A percentile compares a stretch with the other conserved stretches of the same genome.
These are phyloP conservation scores for Globisporangium yorkense DNA, from an alignment of 352 stramenopile genomes.

Conservation along the genomic window DNA sequence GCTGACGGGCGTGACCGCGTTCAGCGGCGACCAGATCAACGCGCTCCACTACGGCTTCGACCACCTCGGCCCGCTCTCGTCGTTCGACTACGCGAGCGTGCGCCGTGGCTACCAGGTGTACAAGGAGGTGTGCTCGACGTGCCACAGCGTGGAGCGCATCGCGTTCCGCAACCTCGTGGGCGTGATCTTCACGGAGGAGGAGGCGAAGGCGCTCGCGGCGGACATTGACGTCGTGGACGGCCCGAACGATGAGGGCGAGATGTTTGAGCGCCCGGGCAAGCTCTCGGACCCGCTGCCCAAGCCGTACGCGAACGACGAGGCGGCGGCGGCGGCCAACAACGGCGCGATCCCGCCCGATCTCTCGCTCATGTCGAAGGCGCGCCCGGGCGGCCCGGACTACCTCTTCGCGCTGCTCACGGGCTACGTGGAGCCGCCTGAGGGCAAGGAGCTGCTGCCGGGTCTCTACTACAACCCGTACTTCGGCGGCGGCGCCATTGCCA, in stretches of 20 bases:
- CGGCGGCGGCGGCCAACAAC: constrained; percentile 96
- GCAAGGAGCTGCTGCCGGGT: constrained; percentile 76
- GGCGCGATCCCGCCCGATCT: constrained; percentile 97
- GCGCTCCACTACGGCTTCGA: constrained; percentile 87
- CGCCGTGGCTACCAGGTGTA: constrained; percentile 99
- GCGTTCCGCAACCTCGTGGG: constrained; percentile 98
- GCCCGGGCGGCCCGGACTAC: constrained; percentile 95
- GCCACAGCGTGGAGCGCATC: constrained; percentile 96
- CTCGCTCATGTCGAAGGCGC: constrained; percentile 96
- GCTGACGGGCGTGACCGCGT: constrained; percentile 72
- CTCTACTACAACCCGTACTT: constrained; percentile 99
- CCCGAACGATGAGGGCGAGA: constrained; percentile 97
- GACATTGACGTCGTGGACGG: constrained; percentile 97
- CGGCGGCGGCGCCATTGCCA: constrained; percentile 96
- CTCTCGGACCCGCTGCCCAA: constrained; percentile 93
- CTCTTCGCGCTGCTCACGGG: constrained; percentile 96
- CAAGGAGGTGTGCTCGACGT: constrained; percentile 97
- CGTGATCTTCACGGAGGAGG: constrained; percentile 92
- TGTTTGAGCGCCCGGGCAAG: constrained; percentile 98
- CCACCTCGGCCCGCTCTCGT: constrained; percentile 78
- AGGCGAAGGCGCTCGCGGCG: constrained; percentile 89
- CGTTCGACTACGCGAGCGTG: constrained; percentile 91
- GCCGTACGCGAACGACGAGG: constrained; percentile 97
- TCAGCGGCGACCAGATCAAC: constrained; percentile 85
- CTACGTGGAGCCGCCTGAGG: constrained; percentile 94